Evolutionary conservation across 2,329 filamentous ascomycete genomes (phyloP).

Genomic region (Hypoxylon sp.): DNA sequence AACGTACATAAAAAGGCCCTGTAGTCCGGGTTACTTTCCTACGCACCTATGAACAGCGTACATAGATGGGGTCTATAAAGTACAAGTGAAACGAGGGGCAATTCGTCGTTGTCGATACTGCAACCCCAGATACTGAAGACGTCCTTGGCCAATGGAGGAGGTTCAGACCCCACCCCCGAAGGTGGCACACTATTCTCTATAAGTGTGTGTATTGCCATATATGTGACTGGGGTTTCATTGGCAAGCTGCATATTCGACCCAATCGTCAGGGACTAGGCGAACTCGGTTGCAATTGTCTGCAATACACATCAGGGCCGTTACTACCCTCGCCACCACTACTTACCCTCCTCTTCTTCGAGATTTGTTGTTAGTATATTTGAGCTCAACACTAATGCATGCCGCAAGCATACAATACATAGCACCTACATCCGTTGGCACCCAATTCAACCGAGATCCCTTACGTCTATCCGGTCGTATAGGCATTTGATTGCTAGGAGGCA

Average conservation of each 20-base stretch:
- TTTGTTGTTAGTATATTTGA: conserved; percentile 15
- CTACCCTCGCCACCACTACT: conserved; percentile 31
- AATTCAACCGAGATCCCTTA: conserved; percentile 36
- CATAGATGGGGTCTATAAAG: conserved; percentile 16
- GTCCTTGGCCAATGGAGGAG: conserved; percentile 38
- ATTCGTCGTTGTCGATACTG: conserved; percentile 23
- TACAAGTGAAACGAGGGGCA: conserved; percentile 38
- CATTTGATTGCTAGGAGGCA: conserved; percentile 24
- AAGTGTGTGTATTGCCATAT: conserved; percentile 38
- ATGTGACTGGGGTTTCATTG: conserved; percentile 32
- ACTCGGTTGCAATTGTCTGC: conserved; percentile 30
- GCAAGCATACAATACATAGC: conserved; percentile 23
- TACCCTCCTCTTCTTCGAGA: conserved; percentile 11
- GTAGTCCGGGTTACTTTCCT: conserved; percentile 20
- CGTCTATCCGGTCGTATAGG: conserved; percentile 21
- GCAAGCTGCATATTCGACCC: conserved; percentile 34
- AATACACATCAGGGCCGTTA: conserved; percentile 40
- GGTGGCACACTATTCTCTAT: conserved; percentile 37
- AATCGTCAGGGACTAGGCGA: conserved; percentile 40
- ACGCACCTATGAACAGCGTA: conserved; percentile 2
- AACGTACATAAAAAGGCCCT: conserved; percentile 33
- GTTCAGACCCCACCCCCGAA: conserved; percentile 28
- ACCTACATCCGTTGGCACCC: conserved; percentile 20
- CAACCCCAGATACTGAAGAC: conserved; percentile 27
- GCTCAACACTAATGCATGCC: conserved; percentile 28